Evolutionary conservation across 2,329 filamentous ascomycete species (phyloP), one percentile per base, ranked within the genome.

Genomic region (Blastomyces gilchristii): DNA sequence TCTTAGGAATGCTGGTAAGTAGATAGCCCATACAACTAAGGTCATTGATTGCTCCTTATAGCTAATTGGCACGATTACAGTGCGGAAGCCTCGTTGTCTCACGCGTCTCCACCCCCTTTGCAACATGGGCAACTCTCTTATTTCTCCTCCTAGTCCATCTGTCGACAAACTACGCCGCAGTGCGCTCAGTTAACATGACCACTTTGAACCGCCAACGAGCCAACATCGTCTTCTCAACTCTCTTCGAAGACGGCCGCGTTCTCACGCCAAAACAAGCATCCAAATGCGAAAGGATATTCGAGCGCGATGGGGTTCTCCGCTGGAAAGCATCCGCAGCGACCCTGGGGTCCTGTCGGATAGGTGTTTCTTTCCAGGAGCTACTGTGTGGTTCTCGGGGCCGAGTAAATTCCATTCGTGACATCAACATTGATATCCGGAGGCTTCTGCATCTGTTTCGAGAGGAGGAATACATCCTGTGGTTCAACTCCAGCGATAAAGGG

Each of bases 191-290:
- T 18, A 86, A 85, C 72, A 90, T 97, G 87, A 83, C 84, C 49
- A 90, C 85, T 7, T 80, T 97, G 45, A 97, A 96, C 76, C 83
- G 90, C 28, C 92, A 97, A 74, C 84, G 94, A 45, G 89, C 91
- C 1, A 90, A 87, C 58, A 85, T 97, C 25, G 80, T 96, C 1
- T 87, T 92, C 69, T 82, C 84, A 50, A 78, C 83, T 61, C 72
- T 87, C 4, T 67, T 82, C 14, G 71, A 70, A 6, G 68, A 79
- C 73, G 61, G 76, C 39, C 62, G 34, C 22, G 53, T 68, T 1
- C 79, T 90, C 2, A 81, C 81, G 0, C 91, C 91, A 0, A 75
- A 79, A 8, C 79, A 91, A 67, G 86, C 91, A 1, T 82, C 89
- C 0, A 69, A 67, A 28, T 71, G 76, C 65, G 85, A 87, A 72